phyloP scores from a whole-genome alignment of 352 stramenopile genomes.

The Phytophthora sansomeana region DNA sequence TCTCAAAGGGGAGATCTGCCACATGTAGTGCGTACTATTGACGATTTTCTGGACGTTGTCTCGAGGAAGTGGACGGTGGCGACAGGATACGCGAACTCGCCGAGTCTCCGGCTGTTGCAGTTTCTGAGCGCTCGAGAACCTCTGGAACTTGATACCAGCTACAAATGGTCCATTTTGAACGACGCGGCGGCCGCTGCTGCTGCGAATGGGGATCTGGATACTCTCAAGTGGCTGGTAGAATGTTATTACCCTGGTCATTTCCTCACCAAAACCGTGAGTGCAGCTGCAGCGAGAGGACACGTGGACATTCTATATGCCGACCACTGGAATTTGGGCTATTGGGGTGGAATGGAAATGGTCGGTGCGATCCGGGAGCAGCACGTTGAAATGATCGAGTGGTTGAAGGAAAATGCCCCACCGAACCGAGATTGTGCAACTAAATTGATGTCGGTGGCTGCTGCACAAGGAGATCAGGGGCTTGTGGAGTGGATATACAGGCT shows the following conservation, averaged over 20 bases:
- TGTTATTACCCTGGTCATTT: slow-evolving; percentile 19
- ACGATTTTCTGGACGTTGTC: slow-evolving; percentile 21
- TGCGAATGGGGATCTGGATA: slow-evolving; percentile 25
- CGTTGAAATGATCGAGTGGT: slow-evolving; percentile 13
- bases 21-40: slow-evolving; percentile 16
- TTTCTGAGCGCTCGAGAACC: slow-evolving; percentile 21
- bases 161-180: slow-evolving; percentile 15
- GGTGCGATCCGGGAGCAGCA: slow-evolving; percentile 18
- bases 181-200: too few relatives aligned
- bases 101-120: slow-evolving; percentile 24
- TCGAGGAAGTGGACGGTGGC: slow-evolving; percentile 16
- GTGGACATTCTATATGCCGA: slow-evolving; percentile 19
- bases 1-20: slow-evolving; percentile 8
- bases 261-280: slow-evolving; percentile 22
- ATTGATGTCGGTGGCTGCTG: slow-evolving; percentile 17
- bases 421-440: slow-evolving; percentile 17
- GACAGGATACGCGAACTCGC: slow-evolving; percentile 19
- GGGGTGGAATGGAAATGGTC: slow-evolving; percentile 12
- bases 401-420: slow-evolving; percentile 10
- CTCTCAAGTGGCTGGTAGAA: slow-evolving; percentile 25
- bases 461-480: slow-evolving; percentile 12
- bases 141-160: slow-evolving; percentile 7
- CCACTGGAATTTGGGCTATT: slow-evolving; percentile 15
- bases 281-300: slow-evolving; percentile 18
- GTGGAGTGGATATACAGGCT: slow-evolving; percentile 16